Evolutionary conservation across 768 basidiomycete genomes (phyloP).

Genomic region (Tricholoma furcatifolium): DNA sequence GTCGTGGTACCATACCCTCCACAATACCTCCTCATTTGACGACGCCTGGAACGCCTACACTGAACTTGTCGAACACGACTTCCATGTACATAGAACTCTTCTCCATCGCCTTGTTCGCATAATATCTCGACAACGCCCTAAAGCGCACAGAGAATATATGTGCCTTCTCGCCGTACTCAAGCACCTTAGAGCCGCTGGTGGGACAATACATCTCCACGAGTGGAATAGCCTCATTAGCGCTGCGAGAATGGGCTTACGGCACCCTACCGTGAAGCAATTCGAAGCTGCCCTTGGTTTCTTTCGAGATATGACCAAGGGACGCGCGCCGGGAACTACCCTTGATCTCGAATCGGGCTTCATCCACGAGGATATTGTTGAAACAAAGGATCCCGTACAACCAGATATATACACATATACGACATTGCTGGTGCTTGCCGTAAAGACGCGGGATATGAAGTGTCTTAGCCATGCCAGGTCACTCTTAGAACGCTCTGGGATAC

Average conservation of each 20-base stretch:
- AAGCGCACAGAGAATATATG: slow-evolving; percentile 58
- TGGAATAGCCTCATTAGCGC: slow-evolving; percentile 76
- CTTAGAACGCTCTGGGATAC: slow-evolving; percentile 50
- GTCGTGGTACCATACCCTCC: slow-evolving; percentile 18
- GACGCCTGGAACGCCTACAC: slow-evolving; percentile 44
- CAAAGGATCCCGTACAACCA: slow-evolving; percentile 36
- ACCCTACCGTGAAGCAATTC: slow-evolving; percentile 56
- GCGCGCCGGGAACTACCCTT: slow-evolving; percentile 38
- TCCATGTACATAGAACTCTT: slow-evolving; percentile 41
- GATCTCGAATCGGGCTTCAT: slow-evolving; percentile 16
- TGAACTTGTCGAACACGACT: slow-evolving; percentile 28
- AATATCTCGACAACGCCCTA: slow-evolving; percentile 51
- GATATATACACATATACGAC: slow-evolving; percentile 72
- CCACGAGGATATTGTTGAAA: slow-evolving; percentile 10
- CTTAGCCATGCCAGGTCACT: slow-evolving; percentile 55
- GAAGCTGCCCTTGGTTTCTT: slow-evolving; percentile 58
- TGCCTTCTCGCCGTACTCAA: slow-evolving; percentile 69
- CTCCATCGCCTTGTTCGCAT: slow-evolving; percentile 64
- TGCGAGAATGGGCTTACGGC: slow-evolving; percentile 66
- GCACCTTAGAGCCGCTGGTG: slow-evolving; percentile 54
- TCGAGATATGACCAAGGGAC: slow-evolving; percentile 53
- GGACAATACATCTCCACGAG: slow-evolving; percentile 56
- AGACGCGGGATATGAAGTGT: slow-evolving; percentile 40
- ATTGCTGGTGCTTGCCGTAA: slow-evolving; percentile 61
- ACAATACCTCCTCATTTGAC: slow-evolving; percentile 17